A percentile compares a stretch with the other conserved stretches of the same genome.
Evolutionary conservation across 2,329 filamentous ascomycete species (phyloP).

Genomic region (Byssothecium circinans): DNA sequence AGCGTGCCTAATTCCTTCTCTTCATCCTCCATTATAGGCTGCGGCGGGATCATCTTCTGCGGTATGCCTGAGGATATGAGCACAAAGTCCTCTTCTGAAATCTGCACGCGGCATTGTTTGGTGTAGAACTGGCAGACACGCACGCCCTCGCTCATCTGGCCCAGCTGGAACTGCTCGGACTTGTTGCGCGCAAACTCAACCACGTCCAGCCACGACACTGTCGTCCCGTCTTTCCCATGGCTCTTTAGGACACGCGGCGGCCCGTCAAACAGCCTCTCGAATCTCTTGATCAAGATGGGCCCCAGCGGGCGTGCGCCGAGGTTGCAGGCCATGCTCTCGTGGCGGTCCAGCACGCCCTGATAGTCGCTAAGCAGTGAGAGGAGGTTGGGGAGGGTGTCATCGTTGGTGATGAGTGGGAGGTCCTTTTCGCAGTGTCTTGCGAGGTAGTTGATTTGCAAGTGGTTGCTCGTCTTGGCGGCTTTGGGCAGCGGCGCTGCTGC

Average conservation of each 20-base stretch:
- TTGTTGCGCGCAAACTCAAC: constrained; percentile 82
- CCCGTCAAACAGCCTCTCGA: constrained; percentile 83
- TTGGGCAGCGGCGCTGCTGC: constrained; percentile 50
- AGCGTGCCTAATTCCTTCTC: constrained; percentile 80
- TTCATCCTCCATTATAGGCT: constrained; percentile 84
- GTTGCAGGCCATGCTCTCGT: constrained; percentile 84
- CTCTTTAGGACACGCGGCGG: constrained; percentile 69
- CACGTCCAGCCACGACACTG: constrained; percentile 80
- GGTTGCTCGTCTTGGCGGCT: constrained; percentile 58
- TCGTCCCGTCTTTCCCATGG: constrained; percentile 61
- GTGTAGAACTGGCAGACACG: constrained; percentile 80
- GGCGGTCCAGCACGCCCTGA: constrained; percentile 79
- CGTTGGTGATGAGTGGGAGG: constrained; percentile 62
- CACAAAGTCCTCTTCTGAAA: constrained; percentile 84
- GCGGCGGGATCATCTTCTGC: constrained; percentile 77
- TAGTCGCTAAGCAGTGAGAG: constrained; percentile 75
- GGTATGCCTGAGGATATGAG: constrained; percentile 81
- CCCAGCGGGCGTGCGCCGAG: constrained; percentile 81
- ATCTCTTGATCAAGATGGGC: constrained; percentile 80
- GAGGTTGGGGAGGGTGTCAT: constrained; percentile 74
- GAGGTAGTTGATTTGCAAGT: constrained; percentile 69
- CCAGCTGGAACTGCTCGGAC: constrained; percentile 74
- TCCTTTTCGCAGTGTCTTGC: constrained; percentile 64
- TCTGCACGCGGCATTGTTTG: constrained; percentile 79
- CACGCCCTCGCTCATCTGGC: constrained; percentile 67